Percentiles rank a stretch among this genome's conserved stretches.
Conservation (phyloP, 2,329 filamentous ascomycete genomes). For the Calonectria multiphialidica region DNA sequence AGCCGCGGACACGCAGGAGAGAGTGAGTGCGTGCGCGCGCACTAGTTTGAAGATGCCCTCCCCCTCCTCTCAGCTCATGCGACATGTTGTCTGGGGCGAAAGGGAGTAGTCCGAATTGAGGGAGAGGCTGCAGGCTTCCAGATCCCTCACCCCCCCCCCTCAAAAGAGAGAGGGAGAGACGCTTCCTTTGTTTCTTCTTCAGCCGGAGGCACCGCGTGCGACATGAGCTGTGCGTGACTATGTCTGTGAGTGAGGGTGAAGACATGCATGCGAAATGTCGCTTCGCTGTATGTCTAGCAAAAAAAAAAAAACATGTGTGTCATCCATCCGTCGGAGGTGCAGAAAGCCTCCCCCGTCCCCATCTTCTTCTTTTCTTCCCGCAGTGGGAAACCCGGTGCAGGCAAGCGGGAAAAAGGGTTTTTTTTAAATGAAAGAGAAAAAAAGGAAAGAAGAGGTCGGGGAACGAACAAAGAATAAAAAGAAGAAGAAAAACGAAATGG, state of each 20-base stretch:
- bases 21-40: no score
- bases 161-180: no score
- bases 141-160: no score
- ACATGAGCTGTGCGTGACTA: no score
- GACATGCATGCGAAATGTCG: background rate
- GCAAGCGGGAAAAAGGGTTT: background rate
- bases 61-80: background rate
- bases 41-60: no score
- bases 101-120: background rate
- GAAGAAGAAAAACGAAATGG: background rate
- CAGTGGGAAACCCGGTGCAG: background rate
- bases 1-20: no score
- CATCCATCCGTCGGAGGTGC: background rate
- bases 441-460: background rate
- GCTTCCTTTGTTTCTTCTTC: background rate
- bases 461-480: background rate
- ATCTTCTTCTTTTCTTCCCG: background rate
- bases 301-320: background rate
- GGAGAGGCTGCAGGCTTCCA: background rate
- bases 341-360: background rate
- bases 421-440: background rate
- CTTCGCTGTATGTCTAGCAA: background rate
- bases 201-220: no score
- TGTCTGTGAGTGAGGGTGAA: no score
- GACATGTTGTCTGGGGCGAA: background rate